Base-by-base conservation (phyloP, 129 eudicot genomes). In the Rutidosis leptorrhynchoides region DNA sequence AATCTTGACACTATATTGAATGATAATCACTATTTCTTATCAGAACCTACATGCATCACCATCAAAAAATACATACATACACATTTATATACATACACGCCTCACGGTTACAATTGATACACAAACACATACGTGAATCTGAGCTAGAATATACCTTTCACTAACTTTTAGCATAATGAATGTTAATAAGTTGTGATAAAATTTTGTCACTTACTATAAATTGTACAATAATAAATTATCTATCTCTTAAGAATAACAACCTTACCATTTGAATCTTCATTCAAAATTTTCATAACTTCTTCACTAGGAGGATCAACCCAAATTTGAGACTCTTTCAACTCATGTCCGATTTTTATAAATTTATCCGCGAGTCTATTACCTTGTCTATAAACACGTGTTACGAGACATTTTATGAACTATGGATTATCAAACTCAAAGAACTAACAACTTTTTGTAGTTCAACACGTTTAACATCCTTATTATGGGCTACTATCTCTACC, bases 301-400 rank as follows among this genome's bases (percentile, higher is more conserved):
- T 82, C 87, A 11, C 62, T 49, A 0, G 95, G 96, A 23, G 93
- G 93, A 46, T 52, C 55, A 48, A 70, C 64, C 96, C 97, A 94
- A 27, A 94, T 71, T 19, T 78, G 84, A 58, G 99, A 97, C 51
- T 60, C 68, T 70, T 81, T 81, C 57, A 79, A 61, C 16, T 49
- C 70, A 71, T 94, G 87, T 10, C 99, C 99, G 64, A 94, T 74
- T 42, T 86, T 73, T 5, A 95, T 97, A 14, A 94, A 83, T 65
- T 84, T 94, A 79, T 94, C 88, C 0, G 99, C 99, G 7, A 82
- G 93, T 61, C 85, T 58, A 71, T 94, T 94, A 3, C 99, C 99
- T 76, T 94, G 90, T 20, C 99, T 57, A 28, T 78, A 86, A 62
- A 83, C 75, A 78, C 89, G 99, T 0, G 90, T 94, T 17, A 84